Conservation (phyloP, 345 rosid genomes). For the Tarenaya hassleriana region DNA sequence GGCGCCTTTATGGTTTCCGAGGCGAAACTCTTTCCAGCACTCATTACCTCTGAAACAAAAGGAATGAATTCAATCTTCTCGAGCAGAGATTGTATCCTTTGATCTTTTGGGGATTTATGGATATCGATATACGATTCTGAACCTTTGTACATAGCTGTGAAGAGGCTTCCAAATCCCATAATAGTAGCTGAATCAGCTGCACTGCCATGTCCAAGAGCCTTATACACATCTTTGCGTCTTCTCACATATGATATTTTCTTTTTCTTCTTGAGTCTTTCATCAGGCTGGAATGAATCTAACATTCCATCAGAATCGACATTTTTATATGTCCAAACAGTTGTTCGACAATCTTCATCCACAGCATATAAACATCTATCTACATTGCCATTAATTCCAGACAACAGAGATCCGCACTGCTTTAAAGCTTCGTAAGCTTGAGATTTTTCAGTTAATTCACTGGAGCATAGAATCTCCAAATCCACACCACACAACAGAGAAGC, state of each 20-base stretch:
- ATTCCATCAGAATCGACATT: constrained; percentile 46
- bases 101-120: constrained; percentile 33
- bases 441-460: constrained; percentile 23
- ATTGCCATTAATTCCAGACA: constrained; percentile 65
- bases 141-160: constrained; percentile 75
- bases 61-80: constrained; percentile 62
- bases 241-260: constrained; percentile 60
- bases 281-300: constrained; percentile 72
- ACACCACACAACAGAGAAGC: constrained; percentile 62
- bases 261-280: constrained; percentile 70
- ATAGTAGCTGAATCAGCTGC: constrained; percentile 55
- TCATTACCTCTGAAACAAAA: constrained; percentile 63
- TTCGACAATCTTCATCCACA: constrained; percentile 78
- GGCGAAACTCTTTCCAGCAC: constrained; percentile 53
- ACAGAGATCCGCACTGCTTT: constrained; percentile 55
- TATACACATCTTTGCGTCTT: constrained; percentile 55
- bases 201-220: constrained; percentile 65
- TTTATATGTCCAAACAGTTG: constrained; percentile 71
- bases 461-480: constrained; percentile 42
- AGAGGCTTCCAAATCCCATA: constrained; percentile 83
- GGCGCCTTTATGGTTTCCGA: constrained; percentile 49
- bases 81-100: constrained; percentile 47
- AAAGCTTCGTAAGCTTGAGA: constrained; percentile 40
- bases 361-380: constrained; percentile 55
- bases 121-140: constrained; percentile 67